Percentiles rank a stretch among this genome's conserved stretches.
phyloP scores from a whole-genome alignment of 371 early-diverging fungal genomes.

The Circinella minor region DNA sequence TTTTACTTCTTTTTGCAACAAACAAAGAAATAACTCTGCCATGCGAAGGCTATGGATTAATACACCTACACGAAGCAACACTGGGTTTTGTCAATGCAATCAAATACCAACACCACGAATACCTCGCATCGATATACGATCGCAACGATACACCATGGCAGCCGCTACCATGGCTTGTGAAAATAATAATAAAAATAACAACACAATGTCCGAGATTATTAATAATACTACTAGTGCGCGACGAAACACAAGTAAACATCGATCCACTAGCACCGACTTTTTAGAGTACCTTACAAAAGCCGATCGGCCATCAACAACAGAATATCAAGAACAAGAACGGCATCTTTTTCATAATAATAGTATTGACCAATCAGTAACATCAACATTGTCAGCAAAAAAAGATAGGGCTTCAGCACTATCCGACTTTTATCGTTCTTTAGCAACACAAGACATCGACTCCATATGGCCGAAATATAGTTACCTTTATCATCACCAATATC shows the following conservation, averaged over 20 bases:
- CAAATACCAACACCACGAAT: background rate
- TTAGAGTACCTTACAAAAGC: slow-evolving; percentile 2
- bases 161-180: slow-evolving; percentile 1
- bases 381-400: background rate
- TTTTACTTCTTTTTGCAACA: too few species aligned
- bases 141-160: background rate
- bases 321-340: too few species aligned
- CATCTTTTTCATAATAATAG: background rate
- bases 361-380: background rate
- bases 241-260: background rate
- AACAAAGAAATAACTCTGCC: background rate
- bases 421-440: slow-evolving; percentile 40
- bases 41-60: slow-evolving; percentile 6
- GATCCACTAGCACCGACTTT: background rate
- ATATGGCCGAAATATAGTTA: slow-evolving; percentile 55
- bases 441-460: slow-evolving; percentile 47
- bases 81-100: background rate
- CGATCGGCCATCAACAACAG: background rate
- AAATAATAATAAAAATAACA: background rate
- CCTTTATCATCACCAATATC: slow-evolving; percentile 34
- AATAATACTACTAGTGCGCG: background rate
- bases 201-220: background rate
- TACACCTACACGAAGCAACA: background rate
- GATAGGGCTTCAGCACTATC: slow-evolving; percentile 24
- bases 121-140: background rate